Percentiles rank a stretch among this genome's conserved stretches.
Evolutionary conservation across 2,329 filamentous ascomycete genomes (phyloP).

Genomic region (Neofusicoccum parvum): DNA sequence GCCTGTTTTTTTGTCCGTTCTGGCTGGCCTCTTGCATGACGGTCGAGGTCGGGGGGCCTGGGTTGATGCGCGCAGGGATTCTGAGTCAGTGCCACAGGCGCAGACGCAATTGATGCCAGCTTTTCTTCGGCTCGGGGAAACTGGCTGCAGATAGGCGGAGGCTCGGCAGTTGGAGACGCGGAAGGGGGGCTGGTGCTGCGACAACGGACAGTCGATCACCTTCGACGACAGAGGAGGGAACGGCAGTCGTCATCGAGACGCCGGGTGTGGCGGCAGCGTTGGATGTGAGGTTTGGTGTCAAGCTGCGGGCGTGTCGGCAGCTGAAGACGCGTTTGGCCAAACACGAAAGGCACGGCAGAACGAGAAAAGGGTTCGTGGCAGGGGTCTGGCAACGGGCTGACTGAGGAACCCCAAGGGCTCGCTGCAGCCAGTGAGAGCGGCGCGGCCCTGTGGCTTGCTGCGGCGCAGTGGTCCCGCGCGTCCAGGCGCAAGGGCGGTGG

Average conservation of each 20-base stretch:
- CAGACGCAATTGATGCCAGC: neutral
- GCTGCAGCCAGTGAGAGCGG: too few relatives aligned
- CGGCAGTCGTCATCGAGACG: neutral
- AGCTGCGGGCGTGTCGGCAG: too few relatives aligned
- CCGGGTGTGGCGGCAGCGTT: neutral
- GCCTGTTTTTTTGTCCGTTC: neutral
- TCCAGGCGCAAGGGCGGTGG: conserved; percentile 7
- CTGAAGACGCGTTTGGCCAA: too few relatives aligned
- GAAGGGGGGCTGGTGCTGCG: neutral
- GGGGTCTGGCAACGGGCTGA: neutral
- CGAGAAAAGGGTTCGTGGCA: neutral
- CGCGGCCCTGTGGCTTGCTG: neutral
- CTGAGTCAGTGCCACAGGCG: neutral
- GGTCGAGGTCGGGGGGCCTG: neutral
- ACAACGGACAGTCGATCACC: too few relatives aligned
- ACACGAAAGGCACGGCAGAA: too few relatives aligned
- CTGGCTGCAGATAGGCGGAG: too few relatives aligned
- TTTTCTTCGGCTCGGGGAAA: neutral
- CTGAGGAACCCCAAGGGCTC: too few relatives aligned
- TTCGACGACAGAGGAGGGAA: too few relatives aligned
- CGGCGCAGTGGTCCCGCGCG: neutral
- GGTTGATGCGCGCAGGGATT: conserved; percentile 7
- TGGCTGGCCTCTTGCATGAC: neutral
- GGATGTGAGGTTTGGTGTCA: neutral
- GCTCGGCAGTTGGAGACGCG: too few relatives aligned